Conservation (phyloP, 352 stramenopile species). For the Globisporangium barbulae region DNA sequence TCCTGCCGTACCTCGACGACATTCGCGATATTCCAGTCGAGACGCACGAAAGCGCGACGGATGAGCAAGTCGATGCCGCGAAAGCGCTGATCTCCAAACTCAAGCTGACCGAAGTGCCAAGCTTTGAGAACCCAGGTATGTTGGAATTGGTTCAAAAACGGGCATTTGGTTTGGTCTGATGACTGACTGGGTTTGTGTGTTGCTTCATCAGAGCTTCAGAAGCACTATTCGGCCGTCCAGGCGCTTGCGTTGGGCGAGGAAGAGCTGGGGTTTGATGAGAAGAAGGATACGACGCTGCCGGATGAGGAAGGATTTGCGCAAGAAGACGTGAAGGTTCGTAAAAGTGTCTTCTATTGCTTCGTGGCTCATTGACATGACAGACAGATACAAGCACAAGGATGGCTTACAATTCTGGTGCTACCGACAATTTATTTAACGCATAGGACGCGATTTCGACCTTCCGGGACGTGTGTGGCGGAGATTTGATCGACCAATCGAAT, state of each 20-base stretch:
- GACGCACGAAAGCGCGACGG: slow-evolving; percentile 27
- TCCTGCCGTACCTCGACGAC: slow-evolving; percentile 79
- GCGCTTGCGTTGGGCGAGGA: slow-evolving; percentile 73
- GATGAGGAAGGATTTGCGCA: slow-evolving; percentile 68
- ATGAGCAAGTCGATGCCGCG: slow-evolving; percentile 60
- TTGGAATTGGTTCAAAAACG: not conserved
- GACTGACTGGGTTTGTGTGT: not conserved
- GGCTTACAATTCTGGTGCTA: not conserved
- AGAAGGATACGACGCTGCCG: slow-evolving; percentile 70
- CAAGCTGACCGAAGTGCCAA: slow-evolving; percentile 66
- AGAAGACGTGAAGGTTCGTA: slow-evolving; percentile 55
- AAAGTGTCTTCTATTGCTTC: not conserved
- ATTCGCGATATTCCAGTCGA: slow-evolving; percentile 66
- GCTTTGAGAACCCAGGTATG: slow-evolving; percentile 78
- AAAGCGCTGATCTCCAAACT: slow-evolving; percentile 70
- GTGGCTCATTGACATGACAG: not conserved
- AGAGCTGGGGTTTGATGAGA: slow-evolving; percentile 71
- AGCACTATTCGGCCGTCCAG: slow-evolving; percentile 80
- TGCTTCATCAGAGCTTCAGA: slow-evolving; percentile 69
- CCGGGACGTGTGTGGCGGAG: slow-evolving; percentile 43
- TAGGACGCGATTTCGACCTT: slow-evolving; percentile 51
- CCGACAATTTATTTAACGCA: not conserved
- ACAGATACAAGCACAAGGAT: not conserved
- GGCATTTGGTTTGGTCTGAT: not conserved
- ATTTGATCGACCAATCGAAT: slow-evolving; percentile 43